Percentiles rank a stretch among this genome's conserved stretches.
Conservation (phyloP, 2,329 filamentous ascomycete genomes). For the Seiridium cupressi region DNA sequence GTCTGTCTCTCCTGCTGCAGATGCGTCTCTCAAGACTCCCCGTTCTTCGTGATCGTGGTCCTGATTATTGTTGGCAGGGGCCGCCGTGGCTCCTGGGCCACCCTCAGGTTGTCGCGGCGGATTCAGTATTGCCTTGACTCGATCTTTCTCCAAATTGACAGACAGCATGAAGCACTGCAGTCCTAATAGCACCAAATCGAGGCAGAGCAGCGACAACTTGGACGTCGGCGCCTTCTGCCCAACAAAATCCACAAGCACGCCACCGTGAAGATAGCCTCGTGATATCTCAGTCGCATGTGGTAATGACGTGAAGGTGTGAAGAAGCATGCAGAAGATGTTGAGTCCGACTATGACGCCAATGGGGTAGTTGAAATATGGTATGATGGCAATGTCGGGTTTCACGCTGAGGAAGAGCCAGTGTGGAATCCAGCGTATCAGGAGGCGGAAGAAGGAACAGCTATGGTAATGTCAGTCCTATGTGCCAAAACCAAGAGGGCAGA, state of each 20-base stretch:
- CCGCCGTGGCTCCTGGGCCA: conserved; percentile 19
- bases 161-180: conserved; percentile 65
- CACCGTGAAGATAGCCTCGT: conserved; percentile 66
- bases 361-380: conserved; percentile 56
- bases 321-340: conserved; percentile 58
- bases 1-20: conserved; percentile 34
- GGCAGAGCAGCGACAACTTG: conserved; percentile 50
- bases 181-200: conserved; percentile 54
- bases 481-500: no score
- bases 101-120: conserved; percentile 23
- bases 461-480: not conserved
- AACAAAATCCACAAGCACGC: conserved; percentile 66
- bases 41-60: conserved; percentile 58
- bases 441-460: conserved; percentile 64
- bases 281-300: conserved; percentile 59
- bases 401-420: conserved; percentile 66
- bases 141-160: conserved; percentile 59
- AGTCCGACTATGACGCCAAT: conserved; percentile 57
- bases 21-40: conserved; percentile 41
- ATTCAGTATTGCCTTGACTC: conserved; percentile 47
- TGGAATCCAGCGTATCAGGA: conserved; percentile 55
- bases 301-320: conserved; percentile 55
- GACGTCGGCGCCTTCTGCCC: conserved; percentile 63
- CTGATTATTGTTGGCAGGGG: conserved; percentile 30
- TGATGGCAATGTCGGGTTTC: conserved; percentile 54